Base-by-base conservation (phyloP, 2,329 filamentous ascomycete species). In the Claviceps humidiphila region DNA sequence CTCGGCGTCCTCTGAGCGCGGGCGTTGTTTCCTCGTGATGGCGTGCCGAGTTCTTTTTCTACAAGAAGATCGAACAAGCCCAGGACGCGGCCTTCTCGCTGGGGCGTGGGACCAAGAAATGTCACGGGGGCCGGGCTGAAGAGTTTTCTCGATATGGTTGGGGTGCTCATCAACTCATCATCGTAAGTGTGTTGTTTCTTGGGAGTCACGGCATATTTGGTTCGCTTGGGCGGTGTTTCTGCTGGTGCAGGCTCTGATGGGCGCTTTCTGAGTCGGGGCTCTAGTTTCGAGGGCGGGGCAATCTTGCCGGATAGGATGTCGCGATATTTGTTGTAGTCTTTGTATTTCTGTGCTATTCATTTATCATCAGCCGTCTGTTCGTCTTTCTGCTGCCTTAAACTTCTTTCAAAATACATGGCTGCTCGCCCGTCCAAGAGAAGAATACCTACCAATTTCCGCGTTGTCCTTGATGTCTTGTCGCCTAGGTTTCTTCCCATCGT, bases 401-500 rank as follows among this genome's bases (percentile, higher is more conserved):
- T 3, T 46, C 39, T 9, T 30, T 22, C 40, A n/a, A 41, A 17
- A 9, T 22, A 1, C n/a, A 5, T 11, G 7, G 24, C 24, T 34
- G 7, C 39, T 20, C n/a, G 34, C 8, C n/a, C 16, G 4, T n/a
- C 20, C 7, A 17, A n/a, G 24, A 17, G 13, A 30, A 5, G 14
- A 3, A 2, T 2, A 47, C 71, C 38, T 76, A 88, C 85, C 83
- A 60, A 90, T 89, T 0, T 77, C 75, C 6, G 78, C 74, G 59
- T 87, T 81, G 50, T 76, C 74, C 68, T 88, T 89, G 71, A 91
- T 89, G 61, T 89, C 85, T n/a, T 81, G 77, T 53, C 85, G 77
- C 49, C 75, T 72, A 4, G 87, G 83, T 70, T 89, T 90, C 57
- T 74, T 76, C 49, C 86, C 85, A 37, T 69, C 71, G 61, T 90